phyloP scores from a whole-genome alignment of 108 stramenopile species.

The Nitzschia inconspicua region DNA sequence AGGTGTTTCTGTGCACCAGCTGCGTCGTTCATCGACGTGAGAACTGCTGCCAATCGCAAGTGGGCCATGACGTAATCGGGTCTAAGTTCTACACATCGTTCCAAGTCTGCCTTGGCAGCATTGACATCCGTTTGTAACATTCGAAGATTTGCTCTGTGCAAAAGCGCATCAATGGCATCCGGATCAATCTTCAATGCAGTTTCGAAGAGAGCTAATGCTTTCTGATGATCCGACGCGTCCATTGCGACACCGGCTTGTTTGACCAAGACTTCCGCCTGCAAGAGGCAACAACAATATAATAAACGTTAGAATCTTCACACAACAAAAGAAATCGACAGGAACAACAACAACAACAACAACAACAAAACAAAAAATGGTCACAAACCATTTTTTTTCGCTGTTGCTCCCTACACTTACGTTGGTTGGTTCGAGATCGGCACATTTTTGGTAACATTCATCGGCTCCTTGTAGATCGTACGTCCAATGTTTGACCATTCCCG shows the following conservation, averaged over 20 bases:
- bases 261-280: conserved; percentile 70
- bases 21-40: conserved; percentile 69
- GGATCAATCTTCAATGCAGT: conserved; percentile 72
- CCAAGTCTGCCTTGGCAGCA: conserved; percentile 69
- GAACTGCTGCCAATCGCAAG: conserved; percentile 80
- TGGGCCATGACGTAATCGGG: conserved; percentile 84
- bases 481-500: conserved; percentile 86
- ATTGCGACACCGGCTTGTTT: conserved; percentile 89
- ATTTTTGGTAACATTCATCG: conserved; percentile 62
- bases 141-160: conserved; percentile 84
- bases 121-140: conserved; percentile 70
- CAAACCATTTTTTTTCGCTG: background rate
- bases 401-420: conserved; percentile 51
- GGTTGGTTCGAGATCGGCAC: conserved; percentile 71
- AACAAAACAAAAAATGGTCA: background rate
- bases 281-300: background rate
- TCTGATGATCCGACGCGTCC: conserved; percentile 69
- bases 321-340: background rate
- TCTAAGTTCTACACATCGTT: conserved; percentile 62
- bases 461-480: conserved; percentile 83
- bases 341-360: background rate
- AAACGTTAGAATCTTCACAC: background rate
- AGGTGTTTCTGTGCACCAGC: conserved; percentile 68
- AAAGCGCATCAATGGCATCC: conserved; percentile 71
- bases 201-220: conserved; percentile 71